These are phyloP conservation scores for Boletus smithii DNA, from an alignment of 1,284 basidiomycete genomes.

Conservation along the genomic window DNA sequence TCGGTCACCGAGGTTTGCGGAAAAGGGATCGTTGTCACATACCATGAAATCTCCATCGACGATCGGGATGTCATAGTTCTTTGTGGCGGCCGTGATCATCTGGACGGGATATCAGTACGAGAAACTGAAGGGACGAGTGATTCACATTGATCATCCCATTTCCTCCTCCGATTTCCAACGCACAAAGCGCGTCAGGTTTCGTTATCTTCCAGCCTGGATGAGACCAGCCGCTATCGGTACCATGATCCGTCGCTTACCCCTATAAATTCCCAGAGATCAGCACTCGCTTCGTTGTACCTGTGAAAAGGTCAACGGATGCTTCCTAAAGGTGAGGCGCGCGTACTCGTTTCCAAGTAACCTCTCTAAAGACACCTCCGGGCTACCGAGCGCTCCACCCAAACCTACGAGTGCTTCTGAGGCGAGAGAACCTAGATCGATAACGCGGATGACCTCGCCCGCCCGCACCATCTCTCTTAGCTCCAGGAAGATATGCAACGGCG, in stretches of 20 bases:
- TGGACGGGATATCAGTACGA: slow-evolving; percentile 17
- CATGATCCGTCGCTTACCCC: slow-evolving; percentile 16
- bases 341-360: slow-evolving; percentile 40
- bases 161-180: slow-evolving; percentile 52
- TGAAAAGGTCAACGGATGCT: background rate
- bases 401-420: slow-evolving; percentile 32
- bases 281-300: slow-evolving; percentile 34
- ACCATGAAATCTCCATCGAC: slow-evolving; percentile 53
- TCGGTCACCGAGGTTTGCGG: slow-evolving; percentile 6
- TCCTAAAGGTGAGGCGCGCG: slow-evolving; percentile 18
- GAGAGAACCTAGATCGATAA: slow-evolving; percentile 35
- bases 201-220: slow-evolving; percentile 27
- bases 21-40: slow-evolving; percentile 8
- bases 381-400: slow-evolving; percentile 38
- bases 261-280: slow-evolving; percentile 26
- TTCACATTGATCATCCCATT: slow-evolving; percentile 53
- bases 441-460: slow-evolving; percentile 41
- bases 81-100: slow-evolving; percentile 38
- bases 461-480: slow-evolving; percentile 48
- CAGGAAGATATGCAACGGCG: slow-evolving; percentile 46
- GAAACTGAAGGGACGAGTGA: slow-evolving; percentile 1
- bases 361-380: slow-evolving; percentile 38
- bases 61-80: slow-evolving; percentile 37
- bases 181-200: slow-evolving; percentile 39
- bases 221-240: slow-evolving; percentile 1